Evolutionary conservation across 1,284 basidiomycete genomes (phyloP).

Genomic region (Caloboletus inedulis): DNA sequence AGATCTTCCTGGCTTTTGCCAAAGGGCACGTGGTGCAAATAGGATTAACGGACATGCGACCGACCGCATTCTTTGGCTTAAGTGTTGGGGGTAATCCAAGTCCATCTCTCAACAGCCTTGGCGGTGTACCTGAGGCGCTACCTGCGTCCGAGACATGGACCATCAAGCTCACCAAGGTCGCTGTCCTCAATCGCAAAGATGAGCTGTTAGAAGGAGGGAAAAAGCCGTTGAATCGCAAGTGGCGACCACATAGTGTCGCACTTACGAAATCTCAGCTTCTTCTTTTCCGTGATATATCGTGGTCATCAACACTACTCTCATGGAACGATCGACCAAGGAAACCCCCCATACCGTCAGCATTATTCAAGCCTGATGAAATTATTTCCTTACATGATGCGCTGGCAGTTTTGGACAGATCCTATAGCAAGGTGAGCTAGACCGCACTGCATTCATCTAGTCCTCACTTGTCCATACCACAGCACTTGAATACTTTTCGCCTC

Average conservation of each 20-base stretch:
- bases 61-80: constrained; percentile 49
- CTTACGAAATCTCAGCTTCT: constrained; percentile 90
- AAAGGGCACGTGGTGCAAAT: constrained; percentile 66
- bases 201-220: constrained; percentile 75
- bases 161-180: constrained; percentile 81
- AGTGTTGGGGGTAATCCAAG: constrained; percentile 38
- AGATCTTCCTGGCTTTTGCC: constrained; percentile 68
- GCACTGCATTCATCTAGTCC: not conserved
- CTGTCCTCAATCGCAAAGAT: constrained; percentile 82
- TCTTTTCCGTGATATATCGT: constrained; percentile 84
- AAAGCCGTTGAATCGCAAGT: constrained; percentile 77
- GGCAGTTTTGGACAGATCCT: constrained; percentile 77
- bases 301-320: constrained; percentile 58
- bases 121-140: constrained; percentile 21
- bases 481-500: constrained; percentile 76
- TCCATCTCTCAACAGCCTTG: constrained; percentile 25
- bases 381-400: constrained; percentile 76
- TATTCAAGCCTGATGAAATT: constrained; percentile 86
- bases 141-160: constrained; percentile 41
- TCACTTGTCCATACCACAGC: constrained; percentile 39
- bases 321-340: constrained; percentile 44
- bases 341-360: constrained; percentile 49
- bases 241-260: constrained; percentile 84
- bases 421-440: constrained; percentile 57
- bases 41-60: constrained; percentile 39